phyloP scores from a whole-genome alignment of 176 grass and related monocot genomes.

The Musa acuminata region DNA sequence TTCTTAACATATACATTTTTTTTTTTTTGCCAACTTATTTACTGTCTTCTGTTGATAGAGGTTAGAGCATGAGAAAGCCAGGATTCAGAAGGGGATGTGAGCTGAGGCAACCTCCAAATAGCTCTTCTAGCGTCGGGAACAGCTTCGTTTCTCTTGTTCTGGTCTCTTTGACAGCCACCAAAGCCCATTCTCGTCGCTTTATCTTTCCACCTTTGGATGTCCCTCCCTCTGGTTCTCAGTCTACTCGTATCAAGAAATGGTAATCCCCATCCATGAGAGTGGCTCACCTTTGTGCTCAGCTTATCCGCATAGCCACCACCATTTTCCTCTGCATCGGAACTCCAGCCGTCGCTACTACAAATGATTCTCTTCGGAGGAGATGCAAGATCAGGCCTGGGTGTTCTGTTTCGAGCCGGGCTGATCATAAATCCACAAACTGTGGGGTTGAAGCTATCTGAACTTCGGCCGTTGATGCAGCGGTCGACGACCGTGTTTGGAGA shows the following conservation, averaged over 20 bases:
- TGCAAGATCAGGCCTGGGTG: neutral
- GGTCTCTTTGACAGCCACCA: neutral
- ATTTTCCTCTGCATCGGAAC: neutral
- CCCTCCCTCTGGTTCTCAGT: constrained; percentile 30
- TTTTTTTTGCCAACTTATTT: neutral
- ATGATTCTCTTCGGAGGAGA: neutral
- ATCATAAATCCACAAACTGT: neutral
- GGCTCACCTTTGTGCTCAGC: constrained; percentile 27
- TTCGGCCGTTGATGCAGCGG: constrained; percentile 23
- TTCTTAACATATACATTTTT: too few relatives aligned
- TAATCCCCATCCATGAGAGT: constrained; percentile 41
- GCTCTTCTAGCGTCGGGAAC: neutral
- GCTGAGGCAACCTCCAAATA: constrained; percentile 25
- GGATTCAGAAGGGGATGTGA: constrained; percentile 35
- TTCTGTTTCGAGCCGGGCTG: neutral
- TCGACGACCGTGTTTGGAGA: constrained; percentile 17
- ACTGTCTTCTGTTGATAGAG: constrained; percentile 24
- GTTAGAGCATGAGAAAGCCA: constrained; percentile 35
- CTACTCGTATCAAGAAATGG: constrained; percentile 55
- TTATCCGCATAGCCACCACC: constrained; percentile 29
- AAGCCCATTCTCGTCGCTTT: neutral
- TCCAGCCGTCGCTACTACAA: neutral
- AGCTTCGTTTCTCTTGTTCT: constrained; percentile 23
- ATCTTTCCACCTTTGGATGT: constrained; percentile 18
- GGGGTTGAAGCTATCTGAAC: neutral